A percentile compares a stretch with the other conserved stretches of the same genome.
These are phyloP conservation scores for Eutrema japonicum DNA, from an alignment of 345 rosid species.

Conservation along the genomic window DNA sequence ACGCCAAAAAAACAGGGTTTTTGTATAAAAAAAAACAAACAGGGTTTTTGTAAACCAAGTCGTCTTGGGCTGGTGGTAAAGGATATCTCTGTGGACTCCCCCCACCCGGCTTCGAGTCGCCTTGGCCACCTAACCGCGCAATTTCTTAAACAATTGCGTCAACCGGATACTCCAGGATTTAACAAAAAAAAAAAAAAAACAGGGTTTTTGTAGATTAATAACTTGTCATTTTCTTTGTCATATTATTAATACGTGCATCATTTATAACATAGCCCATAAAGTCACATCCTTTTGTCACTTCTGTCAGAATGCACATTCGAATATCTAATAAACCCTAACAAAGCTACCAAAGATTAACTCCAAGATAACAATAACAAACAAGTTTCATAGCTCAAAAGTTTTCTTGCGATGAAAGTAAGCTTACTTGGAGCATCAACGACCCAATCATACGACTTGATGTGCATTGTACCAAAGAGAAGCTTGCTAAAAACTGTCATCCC, in stretches of 20 bases:
- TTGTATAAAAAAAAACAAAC: background rate
- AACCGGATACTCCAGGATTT: no score
- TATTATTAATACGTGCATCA: no score
- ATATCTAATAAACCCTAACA: conserved; percentile 14
- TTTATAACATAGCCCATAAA: background rate
- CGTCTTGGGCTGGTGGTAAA: no score
- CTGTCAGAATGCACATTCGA: background rate
- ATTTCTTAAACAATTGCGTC: no score
- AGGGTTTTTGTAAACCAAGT: background rate
- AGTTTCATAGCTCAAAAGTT: background rate
- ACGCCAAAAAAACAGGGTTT: background rate
- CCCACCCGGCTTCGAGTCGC: no score
- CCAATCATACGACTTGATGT: conserved; percentile 97
- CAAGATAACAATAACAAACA: conserved; percentile 3
- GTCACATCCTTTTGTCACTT: conserved; percentile 1
- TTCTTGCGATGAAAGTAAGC: conserved; percentile 30
- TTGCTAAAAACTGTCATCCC: conserved; percentile 97
- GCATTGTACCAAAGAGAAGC: conserved; percentile 90
- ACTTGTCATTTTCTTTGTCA: no score
- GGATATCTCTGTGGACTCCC: no score
- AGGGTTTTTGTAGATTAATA: background rate
- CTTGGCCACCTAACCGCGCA: no score
- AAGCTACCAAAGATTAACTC: background rate
- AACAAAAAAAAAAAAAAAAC: no score
- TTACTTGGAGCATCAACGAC: conserved; percentile 55